Evolutionary conservation across 371 early-diverging fungal species (phyloP), one percentile per base, ranked within the genome.

Genomic region (Mucor racemosus): DNA sequence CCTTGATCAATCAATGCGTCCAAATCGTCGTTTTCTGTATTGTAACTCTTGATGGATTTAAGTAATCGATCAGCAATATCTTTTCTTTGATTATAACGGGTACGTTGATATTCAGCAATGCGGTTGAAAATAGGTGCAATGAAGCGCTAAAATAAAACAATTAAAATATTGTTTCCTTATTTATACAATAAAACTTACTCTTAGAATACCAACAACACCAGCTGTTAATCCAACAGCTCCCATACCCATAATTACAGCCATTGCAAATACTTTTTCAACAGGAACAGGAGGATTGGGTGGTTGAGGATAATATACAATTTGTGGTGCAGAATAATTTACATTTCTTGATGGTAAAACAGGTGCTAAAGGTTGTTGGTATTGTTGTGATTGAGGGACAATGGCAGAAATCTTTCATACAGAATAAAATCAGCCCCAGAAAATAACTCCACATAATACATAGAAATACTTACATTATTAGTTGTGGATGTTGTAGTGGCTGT

Each of bases 221-320:
- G 81, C 78, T 56, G 80, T 76, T 36, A 76, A 11, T 19, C 81
- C 78, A 7, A 80, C 74, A 9, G 78, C 73, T 11, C 81, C 73
- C 60, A 81, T 65, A 11, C 80, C 81, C 14, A 76, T 55, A 10
- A 84, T 31, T 0, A 81, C 60, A 11, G 84, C 81, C 53, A 79
- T 60, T 15, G 71, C 77, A 48, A 79, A 63, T 1, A 84, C 60
- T 21, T 74, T 72, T 54, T 80, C 73, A 17, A 64, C 55, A 10
- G 81, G 78, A 59, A 81, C 60, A n/a, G 72, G 54, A 5, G 73
- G 76, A 46, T 73, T 72, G 4, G 71, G 69, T 19, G 77, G 72
- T 33, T 70, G 62, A 14, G 69, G 73, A 42, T 75, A 73, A 62
- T 80, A 78, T 14, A 81, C 48, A 17, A 78, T 60, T 56, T 80